A percentile compares a stretch with the other conserved stretches of the same genome.
phyloP scores from a whole-genome alignment of 2,329 filamentous ascomycete genomes.

The Fusarium scirpi region DNA sequence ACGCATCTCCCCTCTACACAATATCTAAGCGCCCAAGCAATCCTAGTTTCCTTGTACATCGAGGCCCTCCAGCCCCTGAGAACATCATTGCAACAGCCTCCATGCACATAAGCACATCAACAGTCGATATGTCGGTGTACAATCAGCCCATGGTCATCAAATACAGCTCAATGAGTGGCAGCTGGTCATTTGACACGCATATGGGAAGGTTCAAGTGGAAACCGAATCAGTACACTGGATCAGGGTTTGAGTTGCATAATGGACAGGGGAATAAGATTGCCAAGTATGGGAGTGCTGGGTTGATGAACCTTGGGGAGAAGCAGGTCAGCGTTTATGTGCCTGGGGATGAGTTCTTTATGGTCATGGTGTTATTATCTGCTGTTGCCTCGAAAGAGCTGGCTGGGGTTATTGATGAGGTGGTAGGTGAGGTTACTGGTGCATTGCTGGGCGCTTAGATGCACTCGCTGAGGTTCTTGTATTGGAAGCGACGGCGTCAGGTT shows the following conservation, averaged over 20 bases:
- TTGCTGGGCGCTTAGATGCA: constrained; percentile 4
- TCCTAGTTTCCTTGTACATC: constrained; percentile 33
- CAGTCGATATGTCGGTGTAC: constrained; percentile 33
- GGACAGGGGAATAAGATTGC: constrained; percentile 31
- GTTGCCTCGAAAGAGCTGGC: constrained; percentile 24
- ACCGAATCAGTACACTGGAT: constrained; percentile 30
- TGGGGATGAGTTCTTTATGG: constrained; percentile 41
- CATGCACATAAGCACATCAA: constrained; percentile 35
- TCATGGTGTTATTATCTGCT: constrained; percentile 40
- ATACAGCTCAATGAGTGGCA: constrained; percentile 27
- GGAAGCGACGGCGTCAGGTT: neutral
- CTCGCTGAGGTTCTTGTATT: neutral
- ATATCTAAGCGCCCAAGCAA: constrained; percentile 24
- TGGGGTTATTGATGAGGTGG: constrained; percentile 23
- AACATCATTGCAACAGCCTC: constrained; percentile 36
- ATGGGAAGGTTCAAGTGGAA: constrained; percentile 49
- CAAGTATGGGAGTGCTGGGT: constrained; percentile 35
- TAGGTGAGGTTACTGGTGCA: constrained; percentile 6
- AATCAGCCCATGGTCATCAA: constrained; percentile 40
- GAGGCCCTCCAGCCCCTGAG: constrained; percentile 25
- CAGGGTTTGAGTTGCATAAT: constrained; percentile 36
- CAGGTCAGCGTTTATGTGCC: constrained; percentile 35
- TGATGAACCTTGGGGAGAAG: constrained; percentile 31
- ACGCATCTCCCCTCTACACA: constrained; percentile 39
- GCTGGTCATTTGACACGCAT: constrained; percentile 29